These are phyloP conservation scores for Nicotiana otophora DNA, from an alignment of 257 asterid species.

Conservation along the genomic window DNA sequence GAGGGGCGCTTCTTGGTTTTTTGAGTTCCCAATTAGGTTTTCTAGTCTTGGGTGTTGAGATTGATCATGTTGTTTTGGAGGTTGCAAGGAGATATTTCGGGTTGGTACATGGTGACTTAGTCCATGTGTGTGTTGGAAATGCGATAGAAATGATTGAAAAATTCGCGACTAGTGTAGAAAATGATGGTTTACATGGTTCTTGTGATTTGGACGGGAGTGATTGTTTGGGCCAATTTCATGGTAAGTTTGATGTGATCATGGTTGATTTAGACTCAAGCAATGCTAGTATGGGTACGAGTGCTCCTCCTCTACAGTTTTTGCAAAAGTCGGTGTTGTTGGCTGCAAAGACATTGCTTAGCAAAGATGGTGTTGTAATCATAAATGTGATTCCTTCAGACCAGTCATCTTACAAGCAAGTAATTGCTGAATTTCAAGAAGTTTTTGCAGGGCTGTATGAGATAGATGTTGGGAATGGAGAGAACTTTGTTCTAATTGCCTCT, in stretches of 20 bases:
- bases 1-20: conserved; percentile 76
- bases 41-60: conserved; percentile 72
- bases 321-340: conserved; percentile 45
- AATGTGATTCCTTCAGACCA: conserved; percentile 51
- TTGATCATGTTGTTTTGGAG: conserved; percentile 48
- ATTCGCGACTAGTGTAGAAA: conserved; percentile 17
- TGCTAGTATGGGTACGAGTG: conserved; percentile 40
- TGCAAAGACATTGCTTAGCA: conserved; percentile 29
- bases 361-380: conserved; percentile 44
- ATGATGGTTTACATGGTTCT: neutral
- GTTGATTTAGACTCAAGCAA: conserved; percentile 85
- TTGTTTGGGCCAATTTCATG: neutral
- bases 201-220: neutral
- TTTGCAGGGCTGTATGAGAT: conserved; percentile 63
- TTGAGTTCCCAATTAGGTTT: conserved; percentile 43
- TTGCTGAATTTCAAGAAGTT: conserved; percentile 32
- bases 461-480: conserved; percentile 76
- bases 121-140: conserved; percentile 48
- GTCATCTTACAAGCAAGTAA: conserved; percentile 33
- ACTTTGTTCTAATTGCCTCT: conserved; percentile 63
- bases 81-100: conserved; percentile 60
- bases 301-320: conserved; percentile 68
- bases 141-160: conserved; percentile 44
- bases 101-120: conserved; percentile 32
- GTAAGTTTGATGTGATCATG: conserved; percentile 63